Percentiles rank a stretch among this genome's conserved stretches.
Evolutionary conservation across 78 protist genomes (phyloP).

Genomic region (Dictyostelium citrinum): DNA sequence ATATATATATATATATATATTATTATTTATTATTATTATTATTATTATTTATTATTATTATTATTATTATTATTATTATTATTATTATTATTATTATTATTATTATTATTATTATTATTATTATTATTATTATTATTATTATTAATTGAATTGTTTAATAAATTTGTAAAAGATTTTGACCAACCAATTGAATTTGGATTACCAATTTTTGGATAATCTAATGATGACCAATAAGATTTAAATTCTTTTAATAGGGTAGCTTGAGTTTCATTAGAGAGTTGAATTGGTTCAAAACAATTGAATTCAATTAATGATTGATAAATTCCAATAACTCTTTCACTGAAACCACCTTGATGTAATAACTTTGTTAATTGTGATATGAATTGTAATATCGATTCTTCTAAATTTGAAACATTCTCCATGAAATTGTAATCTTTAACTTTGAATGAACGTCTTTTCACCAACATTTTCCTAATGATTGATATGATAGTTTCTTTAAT

Average conservation of each 20-base stretch:
- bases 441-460: slow-evolving; percentile 18
- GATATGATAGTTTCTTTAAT: not conserved
- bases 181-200: slow-evolving; percentile 40
- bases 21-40: not conserved
- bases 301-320: slow-evolving; percentile 64
- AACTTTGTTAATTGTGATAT: slow-evolving; percentile 29
- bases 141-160: not conserved
- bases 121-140: not conserved
- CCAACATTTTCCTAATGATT: not conserved
- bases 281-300: slow-evolving; percentile 36
- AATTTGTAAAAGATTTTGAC: not conserved
- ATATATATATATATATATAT: no score
- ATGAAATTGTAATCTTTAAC: not conserved
- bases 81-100: not conserved
- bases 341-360: slow-evolving; percentile 37
- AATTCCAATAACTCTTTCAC: slow-evolving; percentile 45
- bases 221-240: slow-evolving; percentile 20
- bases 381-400: slow-evolving; percentile 3
- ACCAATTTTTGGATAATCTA: slow-evolving; percentile 39
- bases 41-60: not conserved
- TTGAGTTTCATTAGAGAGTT: not conserved
- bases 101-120: no score
- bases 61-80: not conserved
- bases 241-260: not conserved
- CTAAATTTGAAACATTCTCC: not conserved